Evolutionary conservation across 2,329 filamentous ascomycete genomes (phyloP).

Genomic region (Cladosporium sp.): DNA sequence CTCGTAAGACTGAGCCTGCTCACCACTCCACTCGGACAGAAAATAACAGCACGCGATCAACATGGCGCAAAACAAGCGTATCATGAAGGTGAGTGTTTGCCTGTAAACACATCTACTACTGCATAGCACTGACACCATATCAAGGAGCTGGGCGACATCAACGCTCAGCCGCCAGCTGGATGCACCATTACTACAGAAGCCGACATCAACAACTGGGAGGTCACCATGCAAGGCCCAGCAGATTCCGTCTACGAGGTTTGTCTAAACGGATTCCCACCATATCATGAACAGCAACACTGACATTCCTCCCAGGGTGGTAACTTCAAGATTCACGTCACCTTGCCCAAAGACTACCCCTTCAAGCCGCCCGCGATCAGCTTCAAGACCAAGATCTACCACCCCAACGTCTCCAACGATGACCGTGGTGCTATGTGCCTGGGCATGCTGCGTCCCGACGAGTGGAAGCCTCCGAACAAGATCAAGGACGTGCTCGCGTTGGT

Average conservation of each 20-base stretch:
- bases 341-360: slow-evolving; percentile 84
- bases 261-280: slow-evolving; percentile 13
- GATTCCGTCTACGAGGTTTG: slow-evolving; percentile 62
- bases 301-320: slow-evolving; percentile 54
- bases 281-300: background rate
- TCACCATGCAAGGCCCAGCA: slow-evolving; percentile 62
- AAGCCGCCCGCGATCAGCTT: slow-evolving; percentile 78
- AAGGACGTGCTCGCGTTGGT: slow-evolving; percentile 72
- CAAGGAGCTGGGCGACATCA: slow-evolving; percentile 60
- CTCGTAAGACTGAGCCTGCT: background rate
- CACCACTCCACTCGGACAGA: background rate
- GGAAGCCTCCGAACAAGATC: slow-evolving; percentile 84
- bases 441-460: slow-evolving; percentile 78
- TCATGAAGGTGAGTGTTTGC: slow-evolving; percentile 29
- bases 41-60: slow-evolving; percentile 3
- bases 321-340: slow-evolving; percentile 68
- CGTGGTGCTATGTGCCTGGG: slow-evolving; percentile 81
- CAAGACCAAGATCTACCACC: slow-evolving; percentile 89
- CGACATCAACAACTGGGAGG: slow-evolving; percentile 65
- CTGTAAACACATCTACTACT: background rate
- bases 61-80: slow-evolving; percentile 39
- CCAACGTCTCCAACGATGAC: slow-evolving; percentile 85
- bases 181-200: slow-evolving; percentile 58
- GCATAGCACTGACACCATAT: background rate
- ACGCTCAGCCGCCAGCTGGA: slow-evolving; percentile 51